Percentiles rank a stretch among this genome's conserved stretches.
These are phyloP conservation scores for Bassia scoparia DNA, from an alignment of 148 eudicot genomes.

Conservation along the genomic window DNA sequence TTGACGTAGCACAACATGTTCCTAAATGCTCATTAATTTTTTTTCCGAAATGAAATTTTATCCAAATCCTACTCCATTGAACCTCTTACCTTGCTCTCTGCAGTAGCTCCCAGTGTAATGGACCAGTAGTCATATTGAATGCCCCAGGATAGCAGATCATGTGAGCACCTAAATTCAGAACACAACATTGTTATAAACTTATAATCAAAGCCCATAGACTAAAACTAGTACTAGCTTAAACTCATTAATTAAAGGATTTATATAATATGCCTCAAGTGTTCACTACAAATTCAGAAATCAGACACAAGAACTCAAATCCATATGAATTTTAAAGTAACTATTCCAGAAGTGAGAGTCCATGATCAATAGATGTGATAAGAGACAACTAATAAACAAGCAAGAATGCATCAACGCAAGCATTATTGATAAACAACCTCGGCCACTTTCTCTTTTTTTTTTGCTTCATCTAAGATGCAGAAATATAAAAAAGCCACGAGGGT, in stretches of 20 bases:
- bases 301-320: background rate
- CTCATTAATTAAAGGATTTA: background rate
- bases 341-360: background rate
- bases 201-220: background rate
- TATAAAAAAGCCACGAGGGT: too few species aligned
- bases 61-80: background rate
- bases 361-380: background rate
- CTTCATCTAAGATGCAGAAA: too few species aligned
- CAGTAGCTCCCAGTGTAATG: conserved; percentile 52
- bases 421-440: background rate
- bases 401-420: background rate
- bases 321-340: background rate
- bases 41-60: background rate
- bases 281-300: background rate
- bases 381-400: background rate
- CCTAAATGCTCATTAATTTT: background rate
- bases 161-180: conserved; percentile 42
- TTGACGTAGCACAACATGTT: background rate
- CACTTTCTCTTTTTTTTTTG: too few species aligned
- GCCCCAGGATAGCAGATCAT: conserved; percentile 72
- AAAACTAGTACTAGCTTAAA: background rate
- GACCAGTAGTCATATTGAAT: conserved; percentile 64
- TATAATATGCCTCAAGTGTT: background rate
- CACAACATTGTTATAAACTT: background rate
- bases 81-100: conserved; percentile 63